These are phyloP conservation scores for Protomyces inundatus DNA, from an alignment of 1,139 yeast species.

Conservation along the genomic window DNA sequence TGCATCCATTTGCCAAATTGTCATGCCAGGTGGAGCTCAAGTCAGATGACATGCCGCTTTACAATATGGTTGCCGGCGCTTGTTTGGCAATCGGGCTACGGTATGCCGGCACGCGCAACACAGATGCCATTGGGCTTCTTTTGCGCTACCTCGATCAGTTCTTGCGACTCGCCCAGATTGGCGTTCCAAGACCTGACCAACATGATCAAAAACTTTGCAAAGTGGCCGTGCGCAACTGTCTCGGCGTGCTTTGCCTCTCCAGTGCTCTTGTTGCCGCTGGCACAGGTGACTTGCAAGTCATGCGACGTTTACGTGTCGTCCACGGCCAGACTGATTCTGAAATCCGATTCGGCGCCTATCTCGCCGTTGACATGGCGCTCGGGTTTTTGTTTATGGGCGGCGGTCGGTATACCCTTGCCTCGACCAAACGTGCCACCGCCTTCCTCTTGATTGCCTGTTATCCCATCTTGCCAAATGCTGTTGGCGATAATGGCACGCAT, in stretches of 20 bases:
- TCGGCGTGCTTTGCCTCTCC: slow-evolving; percentile 59
- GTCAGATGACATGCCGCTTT: slow-evolving; percentile 60
- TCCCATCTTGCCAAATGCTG: slow-evolving; percentile 58
- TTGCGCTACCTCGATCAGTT: slow-evolving; percentile 58
- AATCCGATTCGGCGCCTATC: slow-evolving; percentile 56
- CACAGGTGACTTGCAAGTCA: slow-evolving; percentile 75
- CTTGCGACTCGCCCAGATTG: slow-evolving; percentile 50
- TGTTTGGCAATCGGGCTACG: slow-evolving; percentile 70
- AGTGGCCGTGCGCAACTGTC: slow-evolving; percentile 53
- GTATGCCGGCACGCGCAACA: slow-evolving; percentile 66
- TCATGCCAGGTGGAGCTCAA: slow-evolving; percentile 42
- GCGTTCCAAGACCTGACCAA: slow-evolving; percentile 37
- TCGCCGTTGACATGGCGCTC: slow-evolving; percentile 75
- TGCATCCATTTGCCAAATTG: slow-evolving; percentile 31
- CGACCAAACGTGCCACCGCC: slow-evolving; percentile 63
- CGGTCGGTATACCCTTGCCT: slow-evolving; percentile 77
- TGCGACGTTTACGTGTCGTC: slow-evolving; percentile 64
- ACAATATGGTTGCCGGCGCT: slow-evolving; percentile 68
- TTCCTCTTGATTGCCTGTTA: slow-evolving; percentile 66
- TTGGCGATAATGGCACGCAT: slow-evolving; percentile 50
- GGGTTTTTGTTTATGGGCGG: slow-evolving; percentile 90
- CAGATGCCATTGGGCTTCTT: slow-evolving; percentile 54
- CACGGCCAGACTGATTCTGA: slow-evolving; percentile 54
- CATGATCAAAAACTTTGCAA: slow-evolving; percentile 61
- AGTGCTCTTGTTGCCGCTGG: slow-evolving; percentile 81